Conservation (phyloP, 2,329 filamentous ascomycete species). For the Diaporthe citri region DNA sequence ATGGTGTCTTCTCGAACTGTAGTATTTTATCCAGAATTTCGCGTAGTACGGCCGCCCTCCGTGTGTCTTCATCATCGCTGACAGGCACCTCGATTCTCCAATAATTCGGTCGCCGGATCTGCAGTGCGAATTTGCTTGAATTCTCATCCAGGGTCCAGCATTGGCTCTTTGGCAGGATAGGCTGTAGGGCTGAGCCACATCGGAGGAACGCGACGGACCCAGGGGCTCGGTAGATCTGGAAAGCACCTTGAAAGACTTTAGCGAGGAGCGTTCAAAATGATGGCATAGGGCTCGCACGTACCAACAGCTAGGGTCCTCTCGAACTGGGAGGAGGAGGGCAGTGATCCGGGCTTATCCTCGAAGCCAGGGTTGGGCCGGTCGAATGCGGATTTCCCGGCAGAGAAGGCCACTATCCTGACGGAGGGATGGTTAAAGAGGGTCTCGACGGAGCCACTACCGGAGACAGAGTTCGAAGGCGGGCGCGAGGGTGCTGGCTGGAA, state of each 20-base stretch:
- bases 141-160: slow-evolving; percentile 93
- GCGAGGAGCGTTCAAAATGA: background rate
- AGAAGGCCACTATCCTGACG: slow-evolving; percentile 75
- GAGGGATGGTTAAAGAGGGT: slow-evolving; percentile 81
- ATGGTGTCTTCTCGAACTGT: slow-evolving; percentile 88
- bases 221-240: slow-evolving; percentile 88
- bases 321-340: slow-evolving; percentile 80
- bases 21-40: slow-evolving; percentile 78
- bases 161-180: slow-evolving; percentile 90
- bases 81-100: slow-evolving; percentile 90
- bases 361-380: slow-evolving; percentile 47
- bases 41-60: slow-evolving; percentile 76
- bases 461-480: slow-evolving; percentile 44
- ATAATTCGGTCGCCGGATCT: slow-evolving; percentile 85
- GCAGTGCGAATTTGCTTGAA: slow-evolving; percentile 85
- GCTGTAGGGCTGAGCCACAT: slow-evolving; percentile 85
- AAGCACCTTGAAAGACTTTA: slow-evolving; percentile 52
- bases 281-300: slow-evolving; percentile 53
- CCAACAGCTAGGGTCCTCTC: slow-evolving; percentile 86
- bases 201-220: slow-evolving; percentile 90
- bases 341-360: slow-evolving; percentile 69
- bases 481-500: slow-evolving; percentile 53
- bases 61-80: slow-evolving; percentile 71
- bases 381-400: slow-evolving; percentile 47
- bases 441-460: slow-evolving; percentile 63